Base-by-base conservation (phyloP, 176 grass and related monocot species). In the Musa acuminata region DNA sequence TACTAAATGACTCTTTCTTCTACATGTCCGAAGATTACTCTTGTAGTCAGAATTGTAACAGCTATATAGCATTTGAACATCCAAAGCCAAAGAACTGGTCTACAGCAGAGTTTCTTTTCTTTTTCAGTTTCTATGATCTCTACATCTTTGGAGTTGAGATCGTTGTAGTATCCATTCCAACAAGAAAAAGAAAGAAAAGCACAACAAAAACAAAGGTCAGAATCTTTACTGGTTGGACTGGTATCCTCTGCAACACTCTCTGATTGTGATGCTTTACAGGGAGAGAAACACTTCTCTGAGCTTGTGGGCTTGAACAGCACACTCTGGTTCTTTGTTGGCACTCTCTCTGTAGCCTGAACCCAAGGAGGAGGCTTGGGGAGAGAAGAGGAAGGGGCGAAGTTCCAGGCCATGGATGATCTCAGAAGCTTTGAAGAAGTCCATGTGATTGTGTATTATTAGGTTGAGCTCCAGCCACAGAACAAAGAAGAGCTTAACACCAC, bases 241-340 rank as follows among this genome's bases (percentile, higher is more conserved):
- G 82, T 76, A 69, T 91, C 96, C 86, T 89, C 78, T 29, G 84
- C 86, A 2, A 81, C 79, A 25, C 79, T 91, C 80, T 94, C 95
- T 68, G 85, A 80, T 17, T 75, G 72, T 7, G 84, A 82, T 51
- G 86, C 91, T 67, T 72, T 91, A 65, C 88, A 91, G 71, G 49
- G 20, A 54, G 55, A 74, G 13, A 80, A n/a, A 35, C 65, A 52
- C 64, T 78, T 84, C 24, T 74, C 72, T 22, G 78, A 76, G 72
- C 69, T 72, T 2, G 80, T 23, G 11, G 68, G 27, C 76, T 55
- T 94, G 51, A 78, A 19, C 12, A 69, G 25, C 11, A 77, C 57
- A 73, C 72, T 75, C 7, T 71, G 55, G 52, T 8, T 88, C 82
- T 72, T 97, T 70, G 81, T 21, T 55, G 77, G 74, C 29, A 71